Conservation (phyloP, 1,139 yeast species). For the Kodamaea arcana region DNA sequence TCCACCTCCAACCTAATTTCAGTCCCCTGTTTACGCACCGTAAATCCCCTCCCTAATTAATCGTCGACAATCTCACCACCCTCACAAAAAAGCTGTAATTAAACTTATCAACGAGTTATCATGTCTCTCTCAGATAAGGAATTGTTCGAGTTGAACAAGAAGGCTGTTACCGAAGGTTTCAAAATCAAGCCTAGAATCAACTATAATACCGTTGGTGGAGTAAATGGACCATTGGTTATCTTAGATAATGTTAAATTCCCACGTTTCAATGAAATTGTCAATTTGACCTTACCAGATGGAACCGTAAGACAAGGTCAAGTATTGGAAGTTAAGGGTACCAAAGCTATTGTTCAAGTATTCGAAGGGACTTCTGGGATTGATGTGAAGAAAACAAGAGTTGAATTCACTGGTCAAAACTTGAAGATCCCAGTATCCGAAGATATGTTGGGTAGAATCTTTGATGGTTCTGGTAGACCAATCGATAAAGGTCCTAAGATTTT, state of each 20-base stretch:
- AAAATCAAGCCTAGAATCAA: slow-evolving; percentile 84
- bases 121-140: slow-evolving; percentile 45
- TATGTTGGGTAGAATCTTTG: slow-evolving; percentile 94
- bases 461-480: slow-evolving; percentile 98
- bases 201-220: slow-evolving; percentile 96
- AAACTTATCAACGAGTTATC: slow-evolving; percentile 6
- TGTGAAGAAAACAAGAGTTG: slow-evolving; percentile 94
- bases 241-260: slow-evolving; percentile 96
- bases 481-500: slow-evolving; percentile 98
- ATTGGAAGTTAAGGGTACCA: slow-evolving; percentile 92
- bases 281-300: slow-evolving; percentile 94
- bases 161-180: slow-evolving; percentile 89
- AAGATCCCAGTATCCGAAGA: slow-evolving; percentile 96
- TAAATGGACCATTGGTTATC: slow-evolving; percentile 96
- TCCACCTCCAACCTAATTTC: too few species aligned
- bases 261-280: slow-evolving; percentile 92
- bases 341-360: slow-evolving; percentile 97
- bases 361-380: slow-evolving; percentile 98
- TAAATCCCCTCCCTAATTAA: neutral
- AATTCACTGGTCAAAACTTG: slow-evolving; percentile 92
- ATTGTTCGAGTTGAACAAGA: slow-evolving; percentile 75
- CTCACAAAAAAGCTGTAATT: neutral
- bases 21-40: too few species aligned
- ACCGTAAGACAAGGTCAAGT: slow-evolving; percentile 94
- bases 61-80: neutral